phyloP scores from a whole-genome alignment of 202 grass and related monocot genomes.

The Schoenoplectus tabernaemontani region DNA sequence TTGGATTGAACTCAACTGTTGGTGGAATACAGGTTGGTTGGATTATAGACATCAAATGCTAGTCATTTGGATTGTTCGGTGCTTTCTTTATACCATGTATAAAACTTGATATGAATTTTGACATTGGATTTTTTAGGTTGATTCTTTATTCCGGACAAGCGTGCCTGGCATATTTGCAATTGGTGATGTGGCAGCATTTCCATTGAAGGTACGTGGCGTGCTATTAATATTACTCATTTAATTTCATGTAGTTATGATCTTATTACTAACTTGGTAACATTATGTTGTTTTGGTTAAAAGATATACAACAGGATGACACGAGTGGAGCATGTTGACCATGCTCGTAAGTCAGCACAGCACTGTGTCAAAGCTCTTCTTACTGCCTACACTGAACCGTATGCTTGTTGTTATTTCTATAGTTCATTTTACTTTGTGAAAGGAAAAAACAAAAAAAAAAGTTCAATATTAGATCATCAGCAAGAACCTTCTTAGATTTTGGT shows the following conservation, averaged over 20 bases:
- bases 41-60: slow-evolving; percentile 20
- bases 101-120: background rate
- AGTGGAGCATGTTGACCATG: slow-evolving; percentile 98
- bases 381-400: slow-evolving; percentile 78
- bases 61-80: background rate
- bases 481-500: background rate
- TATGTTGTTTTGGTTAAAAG: slow-evolving; percentile 26
- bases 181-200: slow-evolving; percentile 95
- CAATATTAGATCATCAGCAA: background rate
- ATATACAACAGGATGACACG: slow-evolving; percentile 71
- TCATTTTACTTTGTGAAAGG: background rate
- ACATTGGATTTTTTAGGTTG: slow-evolving; percentile 46
- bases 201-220: slow-evolving; percentile 49
- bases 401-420: slow-evolving; percentile 5
- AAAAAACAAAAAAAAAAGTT: background rate
- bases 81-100: background rate
- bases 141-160: slow-evolving; percentile 77
- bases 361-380: slow-evolving; percentile 81
- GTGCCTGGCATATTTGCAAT: slow-evolving; percentile 78
- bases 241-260: background rate
- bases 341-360: slow-evolving; percentile 90
- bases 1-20: slow-evolving; percentile 58
- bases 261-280: background rate
- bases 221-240: background rate
- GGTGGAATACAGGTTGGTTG: slow-evolving; percentile 94